phyloP scores from a whole-genome alignment of 2,329 filamentous ascomycete species.

The Domatiomyces globalis region DNA sequence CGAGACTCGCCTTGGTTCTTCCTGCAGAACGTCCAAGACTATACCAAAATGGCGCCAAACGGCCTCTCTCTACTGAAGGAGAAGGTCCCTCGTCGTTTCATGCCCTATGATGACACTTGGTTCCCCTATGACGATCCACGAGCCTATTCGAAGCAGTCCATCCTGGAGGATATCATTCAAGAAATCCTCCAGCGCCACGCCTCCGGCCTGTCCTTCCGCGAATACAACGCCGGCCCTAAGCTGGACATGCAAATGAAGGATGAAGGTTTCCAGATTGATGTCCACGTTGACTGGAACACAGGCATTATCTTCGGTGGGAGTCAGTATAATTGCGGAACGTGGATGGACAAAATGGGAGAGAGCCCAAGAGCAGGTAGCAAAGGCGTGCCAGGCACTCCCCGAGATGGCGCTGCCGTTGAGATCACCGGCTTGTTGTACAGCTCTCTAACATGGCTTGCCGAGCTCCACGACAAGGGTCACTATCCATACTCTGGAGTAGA shows the following conservation, averaged over 20 bases:
- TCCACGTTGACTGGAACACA: conserved; percentile 79
- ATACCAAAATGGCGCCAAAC: conserved; percentile 64
- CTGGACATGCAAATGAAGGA: conserved; percentile 89
- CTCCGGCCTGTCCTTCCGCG: conserved; percentile 75
- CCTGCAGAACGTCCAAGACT: conserved; percentile 90
- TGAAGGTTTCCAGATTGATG: conserved; percentile 81
- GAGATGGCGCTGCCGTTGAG: conserved; percentile 87
- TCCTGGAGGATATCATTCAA: conserved; percentile 78
- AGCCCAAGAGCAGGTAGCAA: conserved; percentile 81
- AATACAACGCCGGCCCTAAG: conserved; percentile 79
- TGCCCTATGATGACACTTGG: conserved; percentile 93
- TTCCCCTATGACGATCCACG: conserved; percentile 67
- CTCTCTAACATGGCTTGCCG: conserved; percentile 63
- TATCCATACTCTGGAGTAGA: conserved; percentile 64
- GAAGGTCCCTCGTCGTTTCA: conserved; percentile 67
- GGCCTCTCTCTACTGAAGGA: conserved; percentile 60
- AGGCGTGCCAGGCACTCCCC: conserved; percentile 86
- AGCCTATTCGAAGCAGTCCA: conserved; percentile 73
- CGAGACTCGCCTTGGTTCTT: conserved; percentile 98
- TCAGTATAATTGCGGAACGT: conserved; percentile 89
- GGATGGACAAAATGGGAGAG: conserved; percentile 99
- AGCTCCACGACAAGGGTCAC: conserved; percentile 51
- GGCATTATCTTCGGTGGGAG: conserved; percentile 91
- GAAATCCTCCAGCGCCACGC: conserved; percentile 89
- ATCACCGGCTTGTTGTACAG: conserved; percentile 92